phyloP scores from a whole-genome alignment of 2,329 filamentous ascomycete species.

The Mycosphaerelloides madeirae region DNA sequence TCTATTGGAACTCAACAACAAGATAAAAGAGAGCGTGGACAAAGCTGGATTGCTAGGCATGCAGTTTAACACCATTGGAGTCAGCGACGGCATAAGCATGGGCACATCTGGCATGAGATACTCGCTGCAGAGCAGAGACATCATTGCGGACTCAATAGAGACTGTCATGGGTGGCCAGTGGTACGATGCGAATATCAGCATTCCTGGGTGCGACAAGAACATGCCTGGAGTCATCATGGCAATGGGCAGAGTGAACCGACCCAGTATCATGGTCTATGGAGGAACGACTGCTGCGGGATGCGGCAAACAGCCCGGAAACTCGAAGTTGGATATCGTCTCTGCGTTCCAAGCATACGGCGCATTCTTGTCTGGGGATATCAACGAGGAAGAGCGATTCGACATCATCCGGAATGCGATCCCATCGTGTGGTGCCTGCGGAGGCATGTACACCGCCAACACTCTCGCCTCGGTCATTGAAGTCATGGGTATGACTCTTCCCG shows the following conservation, averaged over 20 bases:
- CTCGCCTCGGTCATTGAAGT: slow-evolving; percentile 49
- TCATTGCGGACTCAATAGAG: slow-evolving; percentile 97
- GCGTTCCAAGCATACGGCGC: slow-evolving; percentile 98
- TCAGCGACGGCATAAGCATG: slow-evolving; percentile 97
- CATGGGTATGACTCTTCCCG: slow-evolving; percentile 49
- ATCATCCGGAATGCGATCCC: slow-evolving; percentile 91
- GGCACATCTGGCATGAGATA: slow-evolving; percentile 96
- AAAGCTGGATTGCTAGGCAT: slow-evolving; percentile 78
- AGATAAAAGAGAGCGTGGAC: slow-evolving; percentile 67
- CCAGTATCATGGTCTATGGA: slow-evolving; percentile 95
- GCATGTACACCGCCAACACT: slow-evolving; percentile 61
- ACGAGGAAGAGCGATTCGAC: slow-evolving; percentile 85
- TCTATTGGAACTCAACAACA: slow-evolving; percentile 78
- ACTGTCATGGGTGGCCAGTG: slow-evolving; percentile 98
- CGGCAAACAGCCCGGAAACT: slow-evolving; percentile 64
- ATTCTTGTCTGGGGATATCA: slow-evolving; percentile 86
- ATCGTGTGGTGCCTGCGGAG: slow-evolving; percentile 76
- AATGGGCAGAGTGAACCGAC: slow-evolving; percentile 91
- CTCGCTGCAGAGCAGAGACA: slow-evolving; percentile 73
- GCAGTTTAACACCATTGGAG: slow-evolving; percentile 98
- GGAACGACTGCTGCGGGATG: slow-evolving; percentile 91
- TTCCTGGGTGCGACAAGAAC: slow-evolving; percentile 99
- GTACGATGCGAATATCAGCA: slow-evolving; percentile 96
- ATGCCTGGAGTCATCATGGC: slow-evolving; percentile 76
- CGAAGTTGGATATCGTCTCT: slow-evolving; percentile 80